Base-by-base conservation (phyloP, 2,329 filamentous ascomycete species). In the Botrytis cinerea region DNA sequence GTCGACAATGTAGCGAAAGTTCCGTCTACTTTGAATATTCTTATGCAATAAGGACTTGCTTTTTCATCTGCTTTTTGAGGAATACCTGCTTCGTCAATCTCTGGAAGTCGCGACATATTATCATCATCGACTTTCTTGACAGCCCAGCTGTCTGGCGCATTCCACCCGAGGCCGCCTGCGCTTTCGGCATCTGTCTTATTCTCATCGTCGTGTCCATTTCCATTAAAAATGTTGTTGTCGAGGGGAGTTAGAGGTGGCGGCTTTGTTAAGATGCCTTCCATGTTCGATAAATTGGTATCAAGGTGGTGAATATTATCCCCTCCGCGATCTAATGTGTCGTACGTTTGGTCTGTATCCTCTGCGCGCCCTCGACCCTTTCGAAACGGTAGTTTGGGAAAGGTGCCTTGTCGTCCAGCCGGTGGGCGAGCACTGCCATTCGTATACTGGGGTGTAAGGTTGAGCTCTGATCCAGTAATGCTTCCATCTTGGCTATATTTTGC, bases 141-240 rank as follows among this genome's bases (percentile, higher is more conserved):
- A 69, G 93, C 94, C 96, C 96, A 99, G 81, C 95, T 98, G 82
- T 98, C 95, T 1, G 96, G 95, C 5, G 95, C 95, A 81, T 97
- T 93, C 95, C 95, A 99, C 5, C 89, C 89, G 2, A 91, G 90
- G 25, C 74, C 76, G 43, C 75, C 75, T 32, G 75, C 78, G 57
- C 68, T 77, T 40, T 79, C 76, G n/a, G 76, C 74, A 57, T 81
- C 77, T n/a, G 74, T 61, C 48, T 78, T 80, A 2, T 76, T 77
- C 38, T 88, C 86, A 43, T 82, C 81, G 51, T 87, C 86, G 28
- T 81, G 82, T 40, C 82, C 84, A 46, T 77, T 74, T 40, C 82
- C 84, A 43, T 77, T 74, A 73, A 87, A 82, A 73, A 86, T 86
- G 75, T 84, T 82, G 77, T 86, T 86, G 75, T 89, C 91, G 77